Conservation (phyloP, 129 eudicot species). For the Pulicaria dysenterica region DNA sequence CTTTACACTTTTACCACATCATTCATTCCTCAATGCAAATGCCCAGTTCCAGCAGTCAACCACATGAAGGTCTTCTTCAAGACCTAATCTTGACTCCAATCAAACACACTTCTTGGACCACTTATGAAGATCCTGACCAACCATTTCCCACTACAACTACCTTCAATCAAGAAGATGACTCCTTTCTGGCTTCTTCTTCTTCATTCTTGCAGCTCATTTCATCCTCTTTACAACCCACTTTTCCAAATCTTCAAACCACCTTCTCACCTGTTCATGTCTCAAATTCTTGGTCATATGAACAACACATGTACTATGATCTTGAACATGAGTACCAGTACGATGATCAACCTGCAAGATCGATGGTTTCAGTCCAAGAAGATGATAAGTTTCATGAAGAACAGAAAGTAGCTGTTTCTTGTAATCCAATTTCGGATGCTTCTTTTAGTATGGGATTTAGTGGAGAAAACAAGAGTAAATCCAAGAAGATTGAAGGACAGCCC, state of each 20-base stretch:
- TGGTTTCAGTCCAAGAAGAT: conserved; percentile 22
- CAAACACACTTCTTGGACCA: conserved; percentile 35
- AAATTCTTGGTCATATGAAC: conserved; percentile 39
- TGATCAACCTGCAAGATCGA: conserved; percentile 16
- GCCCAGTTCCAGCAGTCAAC: conserved; percentile 20
- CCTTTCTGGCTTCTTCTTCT: conserved; percentile 30
- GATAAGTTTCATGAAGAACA: conserved; percentile 34
- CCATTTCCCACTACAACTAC: conserved; percentile 3
- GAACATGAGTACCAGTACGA: conserved; percentile 8
- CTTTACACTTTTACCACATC: conserved; percentile 1
- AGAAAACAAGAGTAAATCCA: conserved; percentile 40
- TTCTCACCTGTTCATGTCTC: conserved; percentile 36
- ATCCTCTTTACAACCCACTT: conserved; percentile 38
- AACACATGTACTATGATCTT: conserved; percentile 16
- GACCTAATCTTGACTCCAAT: conserved; percentile 48
- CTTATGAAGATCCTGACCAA: conserved; percentile 13
- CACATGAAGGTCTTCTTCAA: conserved; percentile 48
- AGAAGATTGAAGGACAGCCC: conserved; percentile 56
- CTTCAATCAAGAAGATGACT: conserved; percentile 23
- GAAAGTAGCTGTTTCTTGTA: conserved; percentile 14
- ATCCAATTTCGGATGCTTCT: conserved; percentile 16
- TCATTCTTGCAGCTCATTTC: conserved; percentile 37
- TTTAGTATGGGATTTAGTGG: conserved; percentile 6
- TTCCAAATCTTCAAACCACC: conserved; percentile 25
- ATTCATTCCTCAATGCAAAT: conserved; percentile 9